Conservation (phyloP, 306 rosid species). For the Prunus campanulata region DNA sequence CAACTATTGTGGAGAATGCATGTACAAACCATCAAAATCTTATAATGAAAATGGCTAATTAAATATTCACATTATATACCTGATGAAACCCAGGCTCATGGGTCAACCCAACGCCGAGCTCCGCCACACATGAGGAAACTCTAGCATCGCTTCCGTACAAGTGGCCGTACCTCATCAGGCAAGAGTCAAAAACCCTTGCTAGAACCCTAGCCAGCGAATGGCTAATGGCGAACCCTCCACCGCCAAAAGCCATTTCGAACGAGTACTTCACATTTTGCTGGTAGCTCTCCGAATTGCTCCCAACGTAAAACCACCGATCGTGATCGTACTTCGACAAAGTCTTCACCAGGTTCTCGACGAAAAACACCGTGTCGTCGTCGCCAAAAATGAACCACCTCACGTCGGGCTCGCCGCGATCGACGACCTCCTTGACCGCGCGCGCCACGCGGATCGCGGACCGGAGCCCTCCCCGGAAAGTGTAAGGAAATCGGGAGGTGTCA, state of each 20-base stretch:
- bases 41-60: neutral
- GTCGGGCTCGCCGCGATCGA: conserved; percentile 59
- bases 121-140: conserved; percentile 74
- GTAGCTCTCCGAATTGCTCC: conserved; percentile 79
- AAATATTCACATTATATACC: conserved; percentile 28
- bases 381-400: conserved; percentile 95
- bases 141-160: conserved; percentile 93
- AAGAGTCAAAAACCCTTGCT: conserved; percentile 76
- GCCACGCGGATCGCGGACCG: conserved; percentile 92
- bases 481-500: conserved; percentile 62
- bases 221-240: conserved; percentile 89
- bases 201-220: conserved; percentile 64
- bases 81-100: conserved; percentile 98
- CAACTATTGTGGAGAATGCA: neutral
- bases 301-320: conserved; percentile 65
- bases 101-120: conserved; percentile 78
- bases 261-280: conserved; percentile 63
- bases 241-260: conserved; percentile 92
- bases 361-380: conserved; percentile 86
- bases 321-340: conserved; percentile 71
- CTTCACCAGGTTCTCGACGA: conserved; percentile 72
- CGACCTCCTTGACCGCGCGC: conserved; percentile 71
- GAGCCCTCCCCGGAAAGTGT: conserved; percentile 59
- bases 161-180: conserved; percentile 71
- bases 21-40: neutral